Base-by-base conservation (phyloP, 2,329 filamentous ascomycete genomes). In the Sporothrix humicola region DNA sequence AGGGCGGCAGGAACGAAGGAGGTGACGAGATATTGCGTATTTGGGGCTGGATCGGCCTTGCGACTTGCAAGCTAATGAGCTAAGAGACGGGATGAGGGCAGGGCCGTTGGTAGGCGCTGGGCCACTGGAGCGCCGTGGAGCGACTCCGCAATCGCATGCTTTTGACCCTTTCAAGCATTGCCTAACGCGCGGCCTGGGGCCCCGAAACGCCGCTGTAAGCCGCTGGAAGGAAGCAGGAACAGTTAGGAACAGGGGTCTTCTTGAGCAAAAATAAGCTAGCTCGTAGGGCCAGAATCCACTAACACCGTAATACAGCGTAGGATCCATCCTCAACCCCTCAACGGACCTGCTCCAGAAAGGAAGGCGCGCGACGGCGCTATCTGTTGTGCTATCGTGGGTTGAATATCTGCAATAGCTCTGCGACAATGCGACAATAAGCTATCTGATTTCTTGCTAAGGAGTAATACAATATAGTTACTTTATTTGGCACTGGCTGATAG, bases 301-400 rank as follows among this genome's bases (percentile, higher is more conserved):
- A 63, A 44, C n/a, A 63, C 59, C 9, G 59, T 20, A 46, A 44
- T 20, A 44, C 59, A 46, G 59, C 17, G 61, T 46, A 65, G 42
- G 7, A 65, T 23, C 2, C 5, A 46, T 26, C 61, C 61, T 13
- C 7, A 44, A 63, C 12, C 42, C 42, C 42, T 65, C 61, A 65
- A 20, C 61, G 61, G 37, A 48, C 26, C 61, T 26, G 12, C 61
- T 15, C 61, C 61, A 66, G 59, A 46, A 42, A 23, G 61, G 31
- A 71, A 71, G 54, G 52, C 68, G 68, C 58, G 68, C 52, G 68
- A 70, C 58, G 50, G 68, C 68, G 68, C 59, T 65, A 65, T 65
- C 37, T 46, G 17, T 65, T 6, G 59, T 65, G 59, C 37, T 46
- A 65, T 65, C 59, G 37, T 12, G 37, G 44, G 37, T 46, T 61